Evolutionary conservation across 129 eudicot genomes (phyloP).

Genomic region (Ambrosia artemisiifolia): DNA sequence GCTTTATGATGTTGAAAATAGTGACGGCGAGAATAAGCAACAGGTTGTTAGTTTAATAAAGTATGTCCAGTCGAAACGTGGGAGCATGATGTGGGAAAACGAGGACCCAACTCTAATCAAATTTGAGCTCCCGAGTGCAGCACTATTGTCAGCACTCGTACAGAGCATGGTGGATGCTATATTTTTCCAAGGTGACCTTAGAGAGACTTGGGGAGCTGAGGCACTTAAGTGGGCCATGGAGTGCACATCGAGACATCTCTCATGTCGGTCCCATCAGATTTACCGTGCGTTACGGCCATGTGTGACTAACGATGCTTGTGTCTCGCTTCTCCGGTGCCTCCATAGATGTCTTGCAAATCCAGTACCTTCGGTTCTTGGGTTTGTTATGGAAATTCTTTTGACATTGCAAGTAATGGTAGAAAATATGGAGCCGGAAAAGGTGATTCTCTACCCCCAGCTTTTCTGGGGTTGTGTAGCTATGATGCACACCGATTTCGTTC

Average conservation of each 20-base stretch:
- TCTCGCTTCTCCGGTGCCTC: constrained; percentile 86
- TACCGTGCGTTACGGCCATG: constrained; percentile 93
- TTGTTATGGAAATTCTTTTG: constrained; percentile 82
- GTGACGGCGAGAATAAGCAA: constrained; percentile 95
- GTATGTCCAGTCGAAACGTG: constrained; percentile 95
- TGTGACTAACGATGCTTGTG: constrained; percentile 93
- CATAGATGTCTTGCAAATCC: constrained; percentile 93
- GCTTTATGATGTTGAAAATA: constrained; percentile 90
- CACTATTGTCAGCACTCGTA: constrained; percentile 96
- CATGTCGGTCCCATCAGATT: constrained; percentile 96
- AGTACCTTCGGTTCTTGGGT: constrained; percentile 85
- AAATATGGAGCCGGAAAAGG: constrained; percentile 97
- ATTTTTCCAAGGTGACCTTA: constrained; percentile 90
- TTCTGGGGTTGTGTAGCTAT: constrained; percentile 99
- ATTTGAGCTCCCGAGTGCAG: constrained; percentile 95
- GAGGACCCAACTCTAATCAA: constrained; percentile 89
- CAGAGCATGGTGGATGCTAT: constrained; percentile 99
- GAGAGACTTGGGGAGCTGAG: constrained; percentile 97
- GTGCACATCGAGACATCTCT: constrained; percentile 95
- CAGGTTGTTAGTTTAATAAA: constrained; percentile 94
- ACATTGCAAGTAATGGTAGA: constrained; percentile 98
- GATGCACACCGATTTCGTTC: constrained; percentile 98
- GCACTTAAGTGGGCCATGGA: constrained; percentile 99
- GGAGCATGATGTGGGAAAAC: constrained; percentile 99
- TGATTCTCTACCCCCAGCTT: constrained; percentile 92